Percentiles rank a stretch among this genome's conserved stretches.
Conservation (phyloP, 495 filamentous ascomycete genomes). For the Xylaria scruposa region DNA sequence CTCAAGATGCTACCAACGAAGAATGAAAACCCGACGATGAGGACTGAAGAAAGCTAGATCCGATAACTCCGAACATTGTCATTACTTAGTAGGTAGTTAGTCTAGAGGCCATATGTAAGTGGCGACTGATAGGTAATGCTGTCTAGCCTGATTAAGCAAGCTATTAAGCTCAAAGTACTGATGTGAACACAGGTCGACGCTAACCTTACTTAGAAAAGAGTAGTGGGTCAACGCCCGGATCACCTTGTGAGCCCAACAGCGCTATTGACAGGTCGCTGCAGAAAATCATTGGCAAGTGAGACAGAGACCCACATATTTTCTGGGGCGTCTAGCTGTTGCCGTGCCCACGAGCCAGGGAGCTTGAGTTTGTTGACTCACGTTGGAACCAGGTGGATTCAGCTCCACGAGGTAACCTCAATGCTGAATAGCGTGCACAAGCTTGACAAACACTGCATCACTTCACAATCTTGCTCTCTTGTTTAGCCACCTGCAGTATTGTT, state of each 20-base stretch:
- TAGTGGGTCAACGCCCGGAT: neutral
- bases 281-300: neutral
- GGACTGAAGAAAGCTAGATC: neutral
- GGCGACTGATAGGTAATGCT: neutral
- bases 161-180: neutral
- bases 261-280: neutral
- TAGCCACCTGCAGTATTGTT: neutral
- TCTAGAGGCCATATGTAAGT: neutral
- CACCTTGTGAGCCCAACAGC: neutral
- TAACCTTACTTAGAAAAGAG: neutral
- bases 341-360: conserved; percentile 32
- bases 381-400: neutral
- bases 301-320: neutral
- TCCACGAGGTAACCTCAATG: conserved; percentile 7
- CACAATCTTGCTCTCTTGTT: conserved; percentile 2
- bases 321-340: conserved; percentile 32
- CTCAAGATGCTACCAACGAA: neutral
- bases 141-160: neutral
- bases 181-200: neutral
- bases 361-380: conserved; percentile 39
- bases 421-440: conserved; percentile 5
- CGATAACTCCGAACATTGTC: conserved; percentile 16
- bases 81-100: too few species aligned
- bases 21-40: neutral
- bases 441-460: conserved; percentile 13